Conservation (phyloP, 2,329 filamentous ascomycete genomes). For the Aspergillus flavus region DNA sequence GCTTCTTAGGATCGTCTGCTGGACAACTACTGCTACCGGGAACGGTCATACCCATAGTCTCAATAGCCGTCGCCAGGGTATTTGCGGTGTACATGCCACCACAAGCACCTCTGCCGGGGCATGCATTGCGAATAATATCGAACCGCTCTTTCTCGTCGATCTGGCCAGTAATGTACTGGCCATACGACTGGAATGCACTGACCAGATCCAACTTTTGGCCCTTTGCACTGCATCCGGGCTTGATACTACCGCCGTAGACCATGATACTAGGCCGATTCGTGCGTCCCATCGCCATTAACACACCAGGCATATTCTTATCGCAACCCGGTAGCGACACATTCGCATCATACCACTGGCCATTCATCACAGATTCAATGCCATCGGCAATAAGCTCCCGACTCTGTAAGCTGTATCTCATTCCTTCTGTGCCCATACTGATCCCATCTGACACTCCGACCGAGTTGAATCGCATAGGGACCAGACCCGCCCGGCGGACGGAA, state of each 20-base stretch:
- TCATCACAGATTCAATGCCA: slow-evolving; percentile 96
- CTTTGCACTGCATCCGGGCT: slow-evolving; percentile 75
- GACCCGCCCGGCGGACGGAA: slow-evolving; percentile 69
- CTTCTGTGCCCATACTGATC: slow-evolving; percentile 69
- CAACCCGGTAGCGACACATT: slow-evolving; percentile 94
- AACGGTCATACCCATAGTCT: slow-evolving; percentile 74
- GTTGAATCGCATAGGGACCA: slow-evolving; percentile 94
- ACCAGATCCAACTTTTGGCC: slow-evolving; percentile 80
- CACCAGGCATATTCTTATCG: slow-evolving; percentile 98
- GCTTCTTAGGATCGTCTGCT: slow-evolving; percentile 68
- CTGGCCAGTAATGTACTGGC: slow-evolving; percentile 68
- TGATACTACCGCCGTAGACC: slow-evolving; percentile 93
- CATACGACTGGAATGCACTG: slow-evolving; percentile 93
- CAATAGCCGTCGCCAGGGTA: slow-evolving; percentile 73
- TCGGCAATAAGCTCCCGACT: slow-evolving; percentile 94
- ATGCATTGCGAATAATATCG: slow-evolving; percentile 62
- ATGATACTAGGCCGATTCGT: slow-evolving; percentile 90
- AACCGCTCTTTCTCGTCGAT: slow-evolving; percentile 17
- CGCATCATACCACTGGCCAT: slow-evolving; percentile 94
- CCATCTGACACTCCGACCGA: slow-evolving; percentile 94
- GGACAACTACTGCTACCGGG: slow-evolving; percentile 77
- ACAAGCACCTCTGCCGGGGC: slow-evolving; percentile 79
- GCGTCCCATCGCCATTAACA: slow-evolving; percentile 85
- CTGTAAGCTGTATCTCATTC: slow-evolving; percentile 92
- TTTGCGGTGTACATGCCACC: slow-evolving; percentile 84